Base-by-base conservation (phyloP, 495 filamentous ascomycete genomes). In the Penicillium simplicissimum region DNA sequence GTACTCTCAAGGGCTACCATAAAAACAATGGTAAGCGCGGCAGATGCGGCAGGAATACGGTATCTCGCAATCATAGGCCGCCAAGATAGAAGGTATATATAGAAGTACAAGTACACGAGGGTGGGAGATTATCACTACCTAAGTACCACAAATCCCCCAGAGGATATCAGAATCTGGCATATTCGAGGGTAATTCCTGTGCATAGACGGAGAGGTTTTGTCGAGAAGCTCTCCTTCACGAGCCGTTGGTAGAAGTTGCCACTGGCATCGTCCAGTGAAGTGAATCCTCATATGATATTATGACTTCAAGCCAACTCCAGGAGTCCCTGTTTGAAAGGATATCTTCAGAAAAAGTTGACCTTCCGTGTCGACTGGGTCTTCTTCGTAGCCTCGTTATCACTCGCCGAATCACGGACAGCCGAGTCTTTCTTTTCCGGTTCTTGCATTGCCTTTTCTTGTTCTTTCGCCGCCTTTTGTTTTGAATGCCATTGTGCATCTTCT, bases 401-500 rank as follows among this genome's bases (percentile, higher is more conserved):
- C 13, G 57, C 49, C 28, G 58, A 49, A 28, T 63, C 51, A 40
- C 65, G 55, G 14, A 58, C 58, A 23, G 42, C 63, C 1, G 71
- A 54, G 15, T 67, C 66, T 36, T 74, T 68, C 8, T 43, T 59
- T 43, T 58, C 54, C 14, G 25, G 3, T 38, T 58, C 61, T 51
- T 47, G 49, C 40, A 58, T 31, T n/a, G 58, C 5, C 57, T 60
- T 47, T 9, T 67, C 56, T 38, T 67, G 31, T n/a, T 62, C 36
- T 34, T 67, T 33, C 17, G 52, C 60, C 34, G 45, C 54, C 47
- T 66, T 35, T 15, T 65, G 33, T 19, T 59, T 75, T 43, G 69
- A 69, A 57, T 85, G 80, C 80, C 88, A 90, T 14, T 85, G 67
- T 8, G 80, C 78, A 66, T 96, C 89, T 67, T 93, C 92, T 33